Conservation (phyloP, 1,139 yeast species). For the Blastobotrys aristatus region DNA sequence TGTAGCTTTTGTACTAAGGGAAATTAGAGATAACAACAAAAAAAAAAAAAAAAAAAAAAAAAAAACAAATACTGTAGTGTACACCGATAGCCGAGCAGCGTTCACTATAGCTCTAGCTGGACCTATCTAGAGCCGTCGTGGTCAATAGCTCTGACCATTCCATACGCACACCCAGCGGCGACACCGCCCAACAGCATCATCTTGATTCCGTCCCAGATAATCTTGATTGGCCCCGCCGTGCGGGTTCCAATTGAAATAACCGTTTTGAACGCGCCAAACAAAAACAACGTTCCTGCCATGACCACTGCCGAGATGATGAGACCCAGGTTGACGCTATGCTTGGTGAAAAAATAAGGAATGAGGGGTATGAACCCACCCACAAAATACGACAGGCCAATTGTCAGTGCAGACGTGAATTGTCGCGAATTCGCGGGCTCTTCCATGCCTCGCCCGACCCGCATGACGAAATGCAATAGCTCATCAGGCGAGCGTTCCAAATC, state of each 20-base stretch:
- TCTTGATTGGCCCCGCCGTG: constrained; percentile 43
- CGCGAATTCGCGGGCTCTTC: constrained; percentile 81
- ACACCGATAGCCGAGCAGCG: no score
- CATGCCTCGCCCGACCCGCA: constrained; percentile 66
- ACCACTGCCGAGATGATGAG: constrained; percentile 68
- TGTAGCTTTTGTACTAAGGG: no score
- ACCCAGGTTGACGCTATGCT: constrained; percentile 63
- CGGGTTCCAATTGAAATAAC: constrained; percentile 77
- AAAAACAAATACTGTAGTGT: no score
- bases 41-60: no score
- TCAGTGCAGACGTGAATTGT: constrained; percentile 68
- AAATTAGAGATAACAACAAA: no score
- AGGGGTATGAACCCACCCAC: constrained; percentile 80
- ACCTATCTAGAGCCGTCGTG: no score
- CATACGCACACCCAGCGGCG: constrained; percentile 98
- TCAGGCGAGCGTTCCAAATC: constrained; percentile 61
- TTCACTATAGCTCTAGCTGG: no score
- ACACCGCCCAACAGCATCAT: constrained; percentile 91
- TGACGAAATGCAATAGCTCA: constrained; percentile 63
- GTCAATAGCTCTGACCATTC: constrained; percentile 74
- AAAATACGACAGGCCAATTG: constrained; percentile 71
- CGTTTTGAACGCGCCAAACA: constrained; percentile 84
- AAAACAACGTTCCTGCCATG: constrained; percentile 79
- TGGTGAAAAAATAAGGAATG: constrained; percentile 72
- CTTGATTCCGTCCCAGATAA: constrained; percentile 74